A percentile compares a stretch with the other conserved stretches of the same genome.
phyloP scores from a whole-genome alignment of 768 basidiomycete species.

The Mycena sanguinolenta region DNA sequence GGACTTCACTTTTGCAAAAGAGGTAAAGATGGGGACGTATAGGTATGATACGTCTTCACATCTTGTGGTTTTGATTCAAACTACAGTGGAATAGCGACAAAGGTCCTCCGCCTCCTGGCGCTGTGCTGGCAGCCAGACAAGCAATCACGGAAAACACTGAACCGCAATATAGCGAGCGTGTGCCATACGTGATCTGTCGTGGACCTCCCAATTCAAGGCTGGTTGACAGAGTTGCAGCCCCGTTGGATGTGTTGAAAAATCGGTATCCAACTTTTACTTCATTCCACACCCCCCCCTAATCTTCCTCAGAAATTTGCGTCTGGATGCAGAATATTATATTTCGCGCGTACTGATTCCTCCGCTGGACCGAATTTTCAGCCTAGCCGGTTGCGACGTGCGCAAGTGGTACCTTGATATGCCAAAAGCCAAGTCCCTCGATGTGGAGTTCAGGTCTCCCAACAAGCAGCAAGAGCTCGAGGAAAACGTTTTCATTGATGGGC shows the following conservation, averaged over 20 bases:
- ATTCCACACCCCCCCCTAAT: constrained; percentile 5
- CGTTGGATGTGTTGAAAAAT: constrained; percentile 75
- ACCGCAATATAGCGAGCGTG: constrained; percentile 92
- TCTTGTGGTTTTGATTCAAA: not conserved
- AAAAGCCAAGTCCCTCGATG: constrained; percentile 53
- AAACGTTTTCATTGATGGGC: constrained; percentile 72
- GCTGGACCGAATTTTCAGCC: constrained; percentile 89
- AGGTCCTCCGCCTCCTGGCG: constrained; percentile 92
- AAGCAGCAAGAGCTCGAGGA: constrained; percentile 44
- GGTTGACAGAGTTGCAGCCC: constrained; percentile 82
- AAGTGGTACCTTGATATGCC: constrained; percentile 94
- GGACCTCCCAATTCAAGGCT: constrained; percentile 75
- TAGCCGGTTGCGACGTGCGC: constrained; percentile 89
- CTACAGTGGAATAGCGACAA: constrained; percentile 75
- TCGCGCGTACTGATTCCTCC: constrained; percentile 89
- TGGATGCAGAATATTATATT: constrained; percentile 95
- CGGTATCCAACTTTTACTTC: constrained; percentile 53
- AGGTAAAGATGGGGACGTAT: constrained; percentile 94
- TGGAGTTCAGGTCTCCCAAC: constrained; percentile 47
- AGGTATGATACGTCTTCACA: constrained; percentile 62
- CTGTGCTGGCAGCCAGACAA: constrained; percentile 83
- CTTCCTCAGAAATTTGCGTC: constrained; percentile 66
- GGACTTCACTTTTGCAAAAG: constrained; percentile 95
- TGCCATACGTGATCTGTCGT: constrained; percentile 89
- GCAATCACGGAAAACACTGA: constrained; percentile 84